phyloP scores from a whole-genome alignment of 768 basidiomycete genomes.

The Filobasidium wieringae region DNA sequence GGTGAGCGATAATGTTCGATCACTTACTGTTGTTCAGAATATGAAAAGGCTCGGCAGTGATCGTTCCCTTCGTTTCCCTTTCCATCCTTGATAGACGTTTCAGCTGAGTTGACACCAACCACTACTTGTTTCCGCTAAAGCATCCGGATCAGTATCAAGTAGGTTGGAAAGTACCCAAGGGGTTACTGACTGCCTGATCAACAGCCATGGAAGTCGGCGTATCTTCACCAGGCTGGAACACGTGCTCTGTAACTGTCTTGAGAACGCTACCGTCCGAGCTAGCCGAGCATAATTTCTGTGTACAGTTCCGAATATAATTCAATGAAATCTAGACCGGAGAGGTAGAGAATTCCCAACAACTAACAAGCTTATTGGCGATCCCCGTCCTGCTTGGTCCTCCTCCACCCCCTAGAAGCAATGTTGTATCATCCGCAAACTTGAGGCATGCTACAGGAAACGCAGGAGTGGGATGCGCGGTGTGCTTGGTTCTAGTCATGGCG shows the following conservation, averaged over 20 bases:
- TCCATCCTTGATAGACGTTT: slow-evolving; percentile 47
- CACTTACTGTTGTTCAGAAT: slow-evolving; percentile 34
- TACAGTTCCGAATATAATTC: neutral
- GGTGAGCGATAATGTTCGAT: neutral
- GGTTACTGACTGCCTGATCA: slow-evolving; percentile 4
- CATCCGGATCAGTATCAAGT: neutral
- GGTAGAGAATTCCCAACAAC: slow-evolving; percentile 37
- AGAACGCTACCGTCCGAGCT: slow-evolving; percentile 30
- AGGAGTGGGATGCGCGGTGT: slow-evolving; percentile 63
- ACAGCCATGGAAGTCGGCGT: slow-evolving; percentile 51
- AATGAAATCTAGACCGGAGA: no score
- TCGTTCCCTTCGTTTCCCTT: slow-evolving; percentile 51
- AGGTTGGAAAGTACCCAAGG: neutral
- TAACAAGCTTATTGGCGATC: slow-evolving; percentile 84
- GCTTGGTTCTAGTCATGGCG: slow-evolving; percentile 61
- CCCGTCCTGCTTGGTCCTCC: slow-evolving; percentile 79
- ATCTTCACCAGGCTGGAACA: slow-evolving; percentile 72
- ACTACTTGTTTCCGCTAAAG: slow-evolving; percentile 44
- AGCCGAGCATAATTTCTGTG: slow-evolving; percentile 34
- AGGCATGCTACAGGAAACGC: slow-evolving; percentile 82
- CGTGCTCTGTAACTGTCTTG: slow-evolving; percentile 46
- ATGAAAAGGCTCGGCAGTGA: slow-evolving; percentile 62
- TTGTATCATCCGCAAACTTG: slow-evolving; percentile 59
- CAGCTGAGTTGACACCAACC: slow-evolving; percentile 77
- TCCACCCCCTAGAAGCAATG: slow-evolving; percentile 68